These are phyloP conservation scores for Alternaria alternata DNA, from an alignment of 2,329 filamentous ascomycete species.

Conservation along the genomic window DNA sequence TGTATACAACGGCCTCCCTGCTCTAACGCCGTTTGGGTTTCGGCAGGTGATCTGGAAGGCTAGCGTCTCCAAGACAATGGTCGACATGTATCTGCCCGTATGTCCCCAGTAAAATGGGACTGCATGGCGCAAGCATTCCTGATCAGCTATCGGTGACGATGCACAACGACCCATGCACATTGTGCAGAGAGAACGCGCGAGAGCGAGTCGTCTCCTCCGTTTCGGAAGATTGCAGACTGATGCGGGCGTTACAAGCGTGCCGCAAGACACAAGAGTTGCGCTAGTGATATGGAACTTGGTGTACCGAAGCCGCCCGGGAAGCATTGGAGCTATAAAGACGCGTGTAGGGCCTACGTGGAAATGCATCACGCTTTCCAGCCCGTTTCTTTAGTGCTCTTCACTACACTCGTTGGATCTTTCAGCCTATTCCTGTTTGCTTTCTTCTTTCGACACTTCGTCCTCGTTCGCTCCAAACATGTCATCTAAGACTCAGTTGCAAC, in stretches of 20 bases:
- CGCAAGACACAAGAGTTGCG: constrained; percentile 16
- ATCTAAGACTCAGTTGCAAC: not conserved
- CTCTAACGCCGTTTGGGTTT: constrained; percentile 4
- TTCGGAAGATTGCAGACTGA: constrained; percentile 20
- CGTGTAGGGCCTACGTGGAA: not conserved
- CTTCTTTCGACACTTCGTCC: not conserved
- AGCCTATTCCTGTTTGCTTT: not conserved
- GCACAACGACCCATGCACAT: constrained; percentile 13
- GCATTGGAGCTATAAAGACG: constrained; percentile 22
- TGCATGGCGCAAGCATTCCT: constrained; percentile 11
- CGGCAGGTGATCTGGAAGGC: constrained; percentile 7
- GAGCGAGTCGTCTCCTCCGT: constrained; percentile 22
- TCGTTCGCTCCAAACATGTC: constrained; percentile 1
- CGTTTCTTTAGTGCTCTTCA: not conserved
- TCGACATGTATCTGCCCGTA: constrained; percentile 17
- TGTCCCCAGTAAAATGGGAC: constrained; percentile 11
- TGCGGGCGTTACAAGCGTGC: constrained; percentile 28
- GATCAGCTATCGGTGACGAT: constrained; percentile 4
- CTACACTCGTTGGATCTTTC: constrained; percentile 1
- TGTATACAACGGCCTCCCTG: constrained; percentile 10
- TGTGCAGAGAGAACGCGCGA: constrained; percentile 14
- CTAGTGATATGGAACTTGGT: constrained; percentile 3
- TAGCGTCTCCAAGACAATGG: constrained; percentile 9
- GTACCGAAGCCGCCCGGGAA: constrained; percentile 5
- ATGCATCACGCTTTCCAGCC: constrained; percentile 2